Base-by-base conservation (phyloP, 441 rosid genomes). In the Gossypium davidsonii region DNA sequence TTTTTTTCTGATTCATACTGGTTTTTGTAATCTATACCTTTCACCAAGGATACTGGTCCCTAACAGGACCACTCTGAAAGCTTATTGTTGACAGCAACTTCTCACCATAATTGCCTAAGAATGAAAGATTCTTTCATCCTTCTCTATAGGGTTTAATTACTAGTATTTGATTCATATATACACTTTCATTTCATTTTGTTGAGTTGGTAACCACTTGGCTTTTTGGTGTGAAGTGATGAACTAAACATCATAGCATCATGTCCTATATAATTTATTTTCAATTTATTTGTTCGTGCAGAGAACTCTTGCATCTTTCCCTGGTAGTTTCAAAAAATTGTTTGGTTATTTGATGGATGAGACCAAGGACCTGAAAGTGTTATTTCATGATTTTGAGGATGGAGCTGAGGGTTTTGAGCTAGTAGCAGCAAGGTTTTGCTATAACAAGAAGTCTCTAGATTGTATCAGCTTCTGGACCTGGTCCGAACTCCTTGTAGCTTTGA, bases 371-470 rank as follows among this genome's bases (percentile, higher is more conserved):
- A 86, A 82, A 77, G 83, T 85, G 20, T 79, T 87, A 67, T 80
- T 86, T 72, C 80, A 79, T 4, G 84, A 79, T 66, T 87, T 87
- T 52, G 91, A 88, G 0, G 90, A 91, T 60, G 94, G 88, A 1
- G 79, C 84, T 12, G 75, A 78, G 51, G 87, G 89, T 21, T 86
- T 89, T 56, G 91, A 87, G 80, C 90, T 86, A 11, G 37, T 87
- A 44, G 73, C 85, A 37, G 73, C 85, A 37, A 82, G 81, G 74
- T 86, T 82, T 67, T 87, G 88, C 79, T 83, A 84, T 78, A 81
- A 69, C 78, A 76, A 77, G 68, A 80, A 68, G 44, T 75, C 67
- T 56, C 83, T 82, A 12, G 76, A 71, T 75, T 42, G 77, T 14
- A 81, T 86, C 75, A 39, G 70, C 56, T 64, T 53, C 75, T 89